Base-by-base conservation (phyloP, 2,329 filamentous ascomycete genomes). In the Sarocladium kiliense region DNA sequence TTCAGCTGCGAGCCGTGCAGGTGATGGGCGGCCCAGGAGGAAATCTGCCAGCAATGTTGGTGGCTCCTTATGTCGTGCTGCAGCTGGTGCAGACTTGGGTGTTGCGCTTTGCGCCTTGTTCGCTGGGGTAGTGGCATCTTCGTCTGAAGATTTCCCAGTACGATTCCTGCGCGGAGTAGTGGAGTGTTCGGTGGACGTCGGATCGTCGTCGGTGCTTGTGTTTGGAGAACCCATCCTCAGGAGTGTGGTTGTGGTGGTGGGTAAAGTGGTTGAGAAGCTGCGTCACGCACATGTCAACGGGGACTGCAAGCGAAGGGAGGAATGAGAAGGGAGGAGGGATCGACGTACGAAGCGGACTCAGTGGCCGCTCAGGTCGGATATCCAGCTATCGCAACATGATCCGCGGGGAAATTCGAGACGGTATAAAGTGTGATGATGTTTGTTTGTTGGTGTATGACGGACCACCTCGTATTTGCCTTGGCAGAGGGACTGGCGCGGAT, bases 41-140 rank as follows among this genome's bases (percentile, higher is more conserved):
- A 85, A 85, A 65, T 85, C 81, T 32, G 71, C 70, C 9, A 85
- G 71, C 3, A 85, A 68, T 2, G 77, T 82, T 5, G 71, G 67
- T 54, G 55, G 55, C 30, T 57, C 65, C 45, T 70, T 68, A 18
- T 67, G 61, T 36, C 66, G 66, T 19, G 62, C 58, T 9, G 65
- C 68, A 27, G 69, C 70, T 6, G 76, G 75, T 3, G 75, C 71
- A 55, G 73, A 74, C 63, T 75, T 75, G 16, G 76, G 72, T 3
- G 71, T 72, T 56, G 61, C 57, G 11, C 51, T 57, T 34, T 47
- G 30, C 16, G 54, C 49, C 32, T 55, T 60, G 19, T 44, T 56
- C 53, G 32, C 56, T 26, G 60, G 54, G 23, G 58, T 55, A 53
- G 50, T 16, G 18, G 59, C 58, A 30, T 53, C 58, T 56, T 62